A percentile compares a stretch with the other conserved stretches of the same genome.
Conservation (phyloP, 1,139 yeast species). For the Candida neerlandica region DNA sequence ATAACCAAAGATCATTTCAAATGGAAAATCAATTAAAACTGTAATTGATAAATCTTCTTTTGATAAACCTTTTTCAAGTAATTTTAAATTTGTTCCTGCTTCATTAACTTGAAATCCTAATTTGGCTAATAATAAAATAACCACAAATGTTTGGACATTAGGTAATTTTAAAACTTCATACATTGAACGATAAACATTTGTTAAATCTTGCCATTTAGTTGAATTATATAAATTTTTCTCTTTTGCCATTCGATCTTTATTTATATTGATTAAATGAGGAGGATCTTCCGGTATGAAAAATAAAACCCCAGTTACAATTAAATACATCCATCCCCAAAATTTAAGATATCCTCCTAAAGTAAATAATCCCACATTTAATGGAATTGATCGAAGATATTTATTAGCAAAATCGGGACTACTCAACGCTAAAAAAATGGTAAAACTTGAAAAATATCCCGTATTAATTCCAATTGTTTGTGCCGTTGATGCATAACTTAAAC, state of each 20-base stretch:
- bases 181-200: conserved; percentile 73
- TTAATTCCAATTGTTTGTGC: conserved; percentile 96
- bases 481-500: conserved; percentile 91
- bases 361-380: conserved; percentile 66
- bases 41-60: conserved; percentile 93
- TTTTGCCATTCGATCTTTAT: conserved; percentile 40
- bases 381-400: conserved; percentile 66
- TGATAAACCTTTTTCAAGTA: conserved; percentile 90
- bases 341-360: conserved; percentile 73
- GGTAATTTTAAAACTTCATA: conserved; percentile 70
- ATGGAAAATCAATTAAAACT: conserved; percentile 92
- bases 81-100: conserved; percentile 88
- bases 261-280: conserved; percentile 42
- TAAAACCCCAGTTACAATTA: conserved; percentile 60
- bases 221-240: conserved; percentile 36
- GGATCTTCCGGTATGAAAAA: conserved; percentile 71
- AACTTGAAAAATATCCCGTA: conserved; percentile 88
- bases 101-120: conserved; percentile 96
- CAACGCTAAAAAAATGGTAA: conserved; percentile 87
- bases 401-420: conserved; percentile 93
- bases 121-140: conserved; percentile 78
- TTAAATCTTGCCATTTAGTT: conserved; percentile 32
- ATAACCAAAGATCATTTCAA: conserved; percentile 92
- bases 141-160: conserved; percentile 74
- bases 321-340: conserved; percentile 76